Evolutionary conservation across 164 flowering plant species (phyloP).

Genomic region (Aristolochia contorta): DNA sequence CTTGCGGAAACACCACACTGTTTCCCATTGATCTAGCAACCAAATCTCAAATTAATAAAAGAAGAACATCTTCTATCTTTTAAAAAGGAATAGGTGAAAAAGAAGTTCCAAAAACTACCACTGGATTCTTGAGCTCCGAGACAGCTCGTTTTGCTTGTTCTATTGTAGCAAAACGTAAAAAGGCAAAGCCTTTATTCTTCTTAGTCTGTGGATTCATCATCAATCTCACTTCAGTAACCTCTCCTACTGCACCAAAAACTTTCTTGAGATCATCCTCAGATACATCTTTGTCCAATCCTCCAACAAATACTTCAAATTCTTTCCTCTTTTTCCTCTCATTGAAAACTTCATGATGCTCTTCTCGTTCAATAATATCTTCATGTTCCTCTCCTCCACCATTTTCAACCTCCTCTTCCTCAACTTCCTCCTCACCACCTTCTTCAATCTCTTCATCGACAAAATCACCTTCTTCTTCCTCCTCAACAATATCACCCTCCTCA

Average conservation of each 20-base stretch:
- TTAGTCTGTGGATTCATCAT: constrained; percentile 93
- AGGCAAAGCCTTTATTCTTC: constrained; percentile 96
- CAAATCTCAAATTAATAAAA: constrained; percentile 11
- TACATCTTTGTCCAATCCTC: constrained; percentile 91
- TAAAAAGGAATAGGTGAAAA: constrained; percentile 4
- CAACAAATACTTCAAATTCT: constrained; percentile 95
- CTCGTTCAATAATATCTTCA: constrained; percentile 40
- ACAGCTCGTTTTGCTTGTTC: constrained; percentile 92
- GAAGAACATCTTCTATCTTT: constrained; percentile 1
- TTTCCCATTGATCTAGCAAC: constrained; percentile 76
- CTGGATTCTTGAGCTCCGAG: constrained; percentile 62
- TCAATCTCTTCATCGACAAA: constrained; percentile 41
- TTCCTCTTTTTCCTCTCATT: constrained; percentile 93
- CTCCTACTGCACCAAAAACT: constrained; percentile 73
- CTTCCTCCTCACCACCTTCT: constrained; percentile 56
- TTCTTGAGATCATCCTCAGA: constrained; percentile 77
- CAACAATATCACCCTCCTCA: constrained; percentile 46
- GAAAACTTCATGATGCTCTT: constrained; percentile 76
- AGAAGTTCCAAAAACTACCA: constrained; percentile 38
- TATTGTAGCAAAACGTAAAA: constrained; percentile 85
- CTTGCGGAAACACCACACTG: constrained; percentile 94
- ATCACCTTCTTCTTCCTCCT: constrained; percentile 51
- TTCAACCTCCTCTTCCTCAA: constrained; percentile 25
- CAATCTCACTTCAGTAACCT: constrained; percentile 74
- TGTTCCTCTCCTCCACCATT: constrained; percentile 13